Conservation (phyloP, 495 filamentous ascomycete genomes). For the Emericellopsis terricola region DNA sequence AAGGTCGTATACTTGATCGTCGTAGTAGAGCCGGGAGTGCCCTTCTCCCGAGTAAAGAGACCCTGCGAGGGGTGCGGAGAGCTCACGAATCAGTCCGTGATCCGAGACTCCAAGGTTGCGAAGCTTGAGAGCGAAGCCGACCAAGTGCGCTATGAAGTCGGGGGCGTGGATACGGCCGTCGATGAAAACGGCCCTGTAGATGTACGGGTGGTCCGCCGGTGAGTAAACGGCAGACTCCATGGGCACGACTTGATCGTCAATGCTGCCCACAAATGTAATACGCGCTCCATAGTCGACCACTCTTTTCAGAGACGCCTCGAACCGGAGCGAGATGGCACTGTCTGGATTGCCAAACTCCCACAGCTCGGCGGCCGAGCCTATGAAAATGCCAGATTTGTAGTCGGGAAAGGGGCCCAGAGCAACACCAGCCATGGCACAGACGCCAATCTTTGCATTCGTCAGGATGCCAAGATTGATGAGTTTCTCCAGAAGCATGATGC, state of each 20-base stretch:
- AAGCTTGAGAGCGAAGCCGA: conserved; percentile 84
- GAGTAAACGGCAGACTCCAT: conserved; percentile 82
- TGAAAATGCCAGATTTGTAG: conserved; percentile 60
- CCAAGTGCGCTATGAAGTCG: conserved; percentile 71
- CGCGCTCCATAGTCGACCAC: conserved; percentile 62
- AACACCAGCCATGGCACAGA: conserved; percentile 88
- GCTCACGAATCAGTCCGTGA: conserved; percentile 82
- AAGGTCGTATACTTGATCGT: conserved; percentile 71
- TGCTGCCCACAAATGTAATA: conserved; percentile 74
- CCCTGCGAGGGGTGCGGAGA: conserved; percentile 75
- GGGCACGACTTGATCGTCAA: conserved; percentile 92
- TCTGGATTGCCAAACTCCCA: conserved; percentile 77
- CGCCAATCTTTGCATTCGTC: conserved; percentile 46
- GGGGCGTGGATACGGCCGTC: conserved; percentile 85
- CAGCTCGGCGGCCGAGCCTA: conserved; percentile 74
- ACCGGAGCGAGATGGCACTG: conserved; percentile 65
- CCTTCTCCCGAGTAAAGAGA: conserved; percentile 85
- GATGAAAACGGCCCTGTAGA: conserved; percentile 85
- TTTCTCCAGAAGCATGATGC: conserved; percentile 83
- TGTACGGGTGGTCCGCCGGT: conserved; percentile 71
- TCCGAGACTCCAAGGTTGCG: conserved; percentile 84
- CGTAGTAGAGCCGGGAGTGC: conserved; percentile 85
- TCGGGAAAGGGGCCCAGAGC: conserved; percentile 83
- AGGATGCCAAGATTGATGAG: conserved; percentile 66
- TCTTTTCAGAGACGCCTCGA: conserved; percentile 53